A percentile compares a stretch with the other conserved stretches of the same genome.
These are phyloP conservation scores for Alisma plantagoaquatica DNA, from an alignment of 106 monocot species.

Conservation along the genomic window DNA sequence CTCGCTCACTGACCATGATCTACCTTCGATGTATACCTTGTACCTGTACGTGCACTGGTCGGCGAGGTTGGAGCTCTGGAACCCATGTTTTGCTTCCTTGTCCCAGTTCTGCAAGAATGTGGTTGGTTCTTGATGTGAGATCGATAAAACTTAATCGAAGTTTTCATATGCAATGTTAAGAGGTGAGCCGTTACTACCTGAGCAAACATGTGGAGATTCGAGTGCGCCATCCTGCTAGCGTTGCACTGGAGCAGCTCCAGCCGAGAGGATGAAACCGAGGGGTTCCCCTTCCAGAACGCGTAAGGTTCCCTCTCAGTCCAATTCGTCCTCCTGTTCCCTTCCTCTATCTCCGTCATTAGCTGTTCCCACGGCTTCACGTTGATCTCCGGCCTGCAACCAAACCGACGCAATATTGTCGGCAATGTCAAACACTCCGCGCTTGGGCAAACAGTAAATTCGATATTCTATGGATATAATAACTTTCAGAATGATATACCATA, in stretches of 20 bases:
- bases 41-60: no score
- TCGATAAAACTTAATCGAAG: no score
- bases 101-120: no score
- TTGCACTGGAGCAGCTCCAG: conserved; percentile 51
- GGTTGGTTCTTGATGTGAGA: no score
- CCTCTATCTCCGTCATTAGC: conserved; percentile 25
- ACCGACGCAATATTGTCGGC: no score
- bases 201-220: conserved; percentile 55
- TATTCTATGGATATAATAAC: no score
- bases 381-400: conserved; percentile 53
- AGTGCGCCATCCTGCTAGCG: conserved; percentile 28
- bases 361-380: conserved; percentile 73
- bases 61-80: not conserved
- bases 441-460: no score
- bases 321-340: conserved; percentile 31
- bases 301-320: conserved; percentile 62
- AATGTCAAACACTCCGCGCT: no score
- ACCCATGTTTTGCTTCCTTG: not conserved
- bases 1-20: no score
- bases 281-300: conserved; percentile 83
- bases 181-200: no score
- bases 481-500: no score
- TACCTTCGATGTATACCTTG: no score
- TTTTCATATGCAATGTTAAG: not conserved
- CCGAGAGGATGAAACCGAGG: conserved; percentile 25